Evolutionary conservation across 768 basidiomycete species (phyloP), one percentile per base, ranked within the genome.

Genomic region (Panaeolus papilionaceus): DNA sequence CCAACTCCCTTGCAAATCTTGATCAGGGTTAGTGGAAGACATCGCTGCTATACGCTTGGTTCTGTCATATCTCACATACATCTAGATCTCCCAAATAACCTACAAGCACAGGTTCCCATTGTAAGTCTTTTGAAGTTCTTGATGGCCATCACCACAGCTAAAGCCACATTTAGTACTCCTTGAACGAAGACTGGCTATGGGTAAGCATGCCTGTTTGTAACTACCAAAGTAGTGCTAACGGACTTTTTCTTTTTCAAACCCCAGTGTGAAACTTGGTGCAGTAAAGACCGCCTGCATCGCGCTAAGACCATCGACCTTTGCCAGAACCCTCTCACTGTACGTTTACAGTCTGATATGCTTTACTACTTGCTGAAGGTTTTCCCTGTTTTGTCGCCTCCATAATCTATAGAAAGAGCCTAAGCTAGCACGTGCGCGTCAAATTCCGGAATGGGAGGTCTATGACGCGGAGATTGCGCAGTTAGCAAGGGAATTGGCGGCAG

Each of bases 231-330:
- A 44, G 5, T 18, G 42, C 5, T 44, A 44, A 44, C 18, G 11
- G 5, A 2, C 2, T 16, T 16, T 11, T 14, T 40, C 18, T 23
- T 49, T 10, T 61, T 6, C 33, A 33, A 33, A 33, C 20, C 38
- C 6, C 62, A 95, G 94, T 99, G 97, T 76, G 97, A 99, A 83
- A 99, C 97, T 0, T 99, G 98, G 98, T 99, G 98, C 73, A 93
- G 91, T 83, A 94, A 93, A 76, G 92, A 95, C 72, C 84, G 94
- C 45, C 79, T 95, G 0, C 80, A 93, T 73, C 85, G 89, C 84
- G 92, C 90, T 1, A 94, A 94, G 79, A 94, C 93, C 7, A 97
- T 99, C 68, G 97, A 99, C 75, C 86, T 99, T 4, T 99, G 97
- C 77, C 96, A 98, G 78, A 98, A 98, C 73, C 96, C 96, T 5